Conservation (phyloP, 805 yeast genomes). For the Wickerhamomyces rabaulensis region DNA sequence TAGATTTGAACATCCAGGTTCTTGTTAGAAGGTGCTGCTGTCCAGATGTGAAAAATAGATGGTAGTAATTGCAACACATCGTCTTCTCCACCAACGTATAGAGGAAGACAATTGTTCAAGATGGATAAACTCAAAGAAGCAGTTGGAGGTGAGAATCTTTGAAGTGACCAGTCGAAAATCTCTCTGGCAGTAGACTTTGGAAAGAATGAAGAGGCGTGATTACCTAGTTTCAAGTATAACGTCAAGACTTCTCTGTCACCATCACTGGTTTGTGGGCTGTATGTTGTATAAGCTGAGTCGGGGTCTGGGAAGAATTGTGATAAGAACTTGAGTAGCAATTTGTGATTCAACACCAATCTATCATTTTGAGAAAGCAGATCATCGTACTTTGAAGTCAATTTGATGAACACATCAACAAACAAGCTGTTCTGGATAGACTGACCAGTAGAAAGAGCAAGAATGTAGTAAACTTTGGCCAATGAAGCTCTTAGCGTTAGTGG, state of each 20-base stretch:
- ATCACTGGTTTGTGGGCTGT: slow-evolving; percentile 24
- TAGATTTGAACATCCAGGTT: slow-evolving; percentile 61
- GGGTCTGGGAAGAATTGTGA: slow-evolving; percentile 39
- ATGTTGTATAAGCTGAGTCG: slow-evolving; percentile 40
- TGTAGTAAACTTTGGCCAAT: slow-evolving; percentile 65
- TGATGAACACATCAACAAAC: slow-evolving; percentile 56
- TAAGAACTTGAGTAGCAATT: slow-evolving; percentile 27
- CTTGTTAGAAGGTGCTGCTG: slow-evolving; percentile 40
- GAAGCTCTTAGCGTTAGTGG: slow-evolving; percentile 60
- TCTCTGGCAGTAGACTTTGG: slow-evolving; percentile 38
- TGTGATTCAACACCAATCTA: slow-evolving; percentile 30
- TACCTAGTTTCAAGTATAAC: slow-evolving; percentile 46
- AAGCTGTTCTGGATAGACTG: slow-evolving; percentile 57
- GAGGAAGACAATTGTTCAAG: slow-evolving; percentile 51
- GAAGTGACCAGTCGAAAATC: slow-evolving; percentile 45
- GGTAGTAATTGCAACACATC: slow-evolving; percentile 57
- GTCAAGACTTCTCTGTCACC: slow-evolving; percentile 44
- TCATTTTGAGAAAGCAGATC: slow-evolving; percentile 24
- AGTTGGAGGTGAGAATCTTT: slow-evolving; percentile 49
- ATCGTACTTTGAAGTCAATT: slow-evolving; percentile 40
- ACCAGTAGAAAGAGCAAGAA: slow-evolving; percentile 66
- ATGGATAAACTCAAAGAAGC: slow-evolving; percentile 46
- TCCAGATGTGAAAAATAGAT: slow-evolving; percentile 70
- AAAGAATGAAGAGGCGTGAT: slow-evolving; percentile 51
- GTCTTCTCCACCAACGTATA: slow-evolving; percentile 24